Conservation (phyloP, 805 yeast genomes). For the Lachancea mirantina region DNA sequence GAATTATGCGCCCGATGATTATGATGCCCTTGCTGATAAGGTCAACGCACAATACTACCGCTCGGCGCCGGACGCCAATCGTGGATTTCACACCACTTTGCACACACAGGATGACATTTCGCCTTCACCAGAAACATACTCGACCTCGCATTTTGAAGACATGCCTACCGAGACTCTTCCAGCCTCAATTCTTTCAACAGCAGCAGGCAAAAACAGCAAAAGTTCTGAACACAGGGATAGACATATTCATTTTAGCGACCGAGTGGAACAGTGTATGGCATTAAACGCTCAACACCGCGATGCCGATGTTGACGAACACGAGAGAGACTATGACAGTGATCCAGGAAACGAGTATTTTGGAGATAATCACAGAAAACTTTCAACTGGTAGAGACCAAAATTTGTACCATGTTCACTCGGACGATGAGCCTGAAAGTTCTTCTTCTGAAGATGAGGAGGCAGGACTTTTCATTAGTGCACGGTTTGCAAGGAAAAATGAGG, state of each 20-base stretch:
- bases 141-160: too few species aligned
- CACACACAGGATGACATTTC: neutral
- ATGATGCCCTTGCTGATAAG: slow-evolving; percentile 30
- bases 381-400: neutral
- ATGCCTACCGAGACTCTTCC: slow-evolving; percentile 3
- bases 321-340: slow-evolving; percentile 6
- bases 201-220: slow-evolving; percentile 7
- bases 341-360: slow-evolving; percentile 1
- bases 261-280: slow-evolving; percentile 92
- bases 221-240: slow-evolving; percentile 28
- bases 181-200: slow-evolving; percentile 18
- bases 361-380: too few species aligned
- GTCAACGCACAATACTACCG: slow-evolving; percentile 31
- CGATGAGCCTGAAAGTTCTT: slow-evolving; percentile 15
- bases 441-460: slow-evolving; percentile 25
- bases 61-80: slow-evolving; percentile 2
- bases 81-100: neutral
- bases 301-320: slow-evolving; percentile 20
- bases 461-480: slow-evolving; percentile 31
- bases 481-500: slow-evolving; percentile 24
- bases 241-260: slow-evolving; percentile 87
- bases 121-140: too few species aligned
- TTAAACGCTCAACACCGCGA: slow-evolving; percentile 38
- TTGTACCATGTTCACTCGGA: slow-evolving; percentile 16
- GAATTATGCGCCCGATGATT: slow-evolving; percentile 26